These are phyloP conservation scores for Penicillium herquei DNA, from an alignment of 495 filamentous ascomycete species.

Conservation along the genomic window DNA sequence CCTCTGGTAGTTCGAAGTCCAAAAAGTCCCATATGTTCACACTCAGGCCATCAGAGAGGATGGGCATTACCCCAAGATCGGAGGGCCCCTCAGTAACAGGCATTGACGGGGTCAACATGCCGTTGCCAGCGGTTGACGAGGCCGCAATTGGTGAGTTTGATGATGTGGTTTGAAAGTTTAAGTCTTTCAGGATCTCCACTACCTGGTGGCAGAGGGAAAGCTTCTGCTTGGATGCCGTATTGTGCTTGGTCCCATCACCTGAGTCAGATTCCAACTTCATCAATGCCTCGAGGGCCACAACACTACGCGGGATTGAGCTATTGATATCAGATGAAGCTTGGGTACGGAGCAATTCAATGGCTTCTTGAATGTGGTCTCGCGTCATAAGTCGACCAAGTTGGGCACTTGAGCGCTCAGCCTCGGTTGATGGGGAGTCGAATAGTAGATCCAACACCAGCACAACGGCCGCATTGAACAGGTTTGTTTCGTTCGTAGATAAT, in stretches of 20 bases:
- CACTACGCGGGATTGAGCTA: constrained; percentile 3
- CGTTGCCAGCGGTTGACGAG: background rate
- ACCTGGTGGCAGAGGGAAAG: background rate
- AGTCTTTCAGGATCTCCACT: background rate
- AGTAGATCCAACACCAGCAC: constrained; percentile 20
- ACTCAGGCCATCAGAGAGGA: background rate
- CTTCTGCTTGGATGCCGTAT: background rate
- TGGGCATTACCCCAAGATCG: background rate
- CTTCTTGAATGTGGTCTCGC: constrained; percentile 25
- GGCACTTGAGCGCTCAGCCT: constrained; percentile 2
- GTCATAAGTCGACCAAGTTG: constrained; percentile 23
- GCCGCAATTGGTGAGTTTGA: background rate
- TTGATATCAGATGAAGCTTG: constrained; percentile 1
- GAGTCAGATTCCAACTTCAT: constrained; percentile 20
- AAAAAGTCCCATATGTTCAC: constrained; percentile 1
- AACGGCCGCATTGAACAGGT: constrained; percentile 24
- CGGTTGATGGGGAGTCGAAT: constrained; percentile 3
- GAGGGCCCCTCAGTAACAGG: background rate
- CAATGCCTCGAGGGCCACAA: constrained; percentile 20
- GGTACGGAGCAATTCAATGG: constrained; percentile 14
- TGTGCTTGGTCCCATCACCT: too few relatives aligned
- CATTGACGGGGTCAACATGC: background rate
- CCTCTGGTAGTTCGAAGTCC: background rate
- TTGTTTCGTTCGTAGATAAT: constrained; percentile 15
- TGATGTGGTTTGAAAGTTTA: too few relatives aligned